Evolutionary conservation across 108 stramenopile genomes (phyloP), one percentile per base, ranked within the genome.

Genomic region (Craspedostauros australis): DNA sequence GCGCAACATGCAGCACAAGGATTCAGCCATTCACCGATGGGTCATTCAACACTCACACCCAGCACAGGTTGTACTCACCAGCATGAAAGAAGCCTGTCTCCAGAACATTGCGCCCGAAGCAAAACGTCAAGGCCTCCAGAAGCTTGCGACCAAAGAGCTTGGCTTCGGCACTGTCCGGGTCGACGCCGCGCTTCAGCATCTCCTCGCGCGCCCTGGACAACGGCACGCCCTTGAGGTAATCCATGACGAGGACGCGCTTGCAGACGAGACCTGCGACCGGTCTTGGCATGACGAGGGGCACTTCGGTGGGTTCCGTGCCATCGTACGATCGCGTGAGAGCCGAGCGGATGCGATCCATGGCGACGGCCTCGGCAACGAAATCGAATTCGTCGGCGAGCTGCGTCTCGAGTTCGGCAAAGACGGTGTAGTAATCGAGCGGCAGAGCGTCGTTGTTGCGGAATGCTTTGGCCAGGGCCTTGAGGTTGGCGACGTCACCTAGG

Each of bases 71-170:
- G 18, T 37, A 18, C 53, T 53, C 45, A 63, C 87, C 91, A 21
- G 85, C 95, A 67, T 96, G 95, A 64, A 96, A 89, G 57, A 96
- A 94, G 21, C 95, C 95, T 37, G 85, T 84, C 45, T 93, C 94
- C 38, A 97, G 68, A 58, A 97, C 91, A 60, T 82, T 84, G 15
- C 82, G 46, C n/a, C 93, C 91, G 68, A 95, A 97, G 0, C 79
- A 86, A 66, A 88, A 80, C 22, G 94, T 97, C 47, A 97, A 72
- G 11, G 85, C 51, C 18, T 58, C 51, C 30, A 95, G 57, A 5
- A 95, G 72, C 27, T 80, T 79, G 32, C 83, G 61, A 19, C 88
- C 93, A 68, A 96, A 91, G 42, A 97, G 52, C 55, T 89, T 88
- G 5, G 89, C 73, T 68, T 97, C 94, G 0, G 96, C 93, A 49